Conservation (phyloP, 1,284 basidiomycete species). For the Rhodofomes roseus region DNA sequence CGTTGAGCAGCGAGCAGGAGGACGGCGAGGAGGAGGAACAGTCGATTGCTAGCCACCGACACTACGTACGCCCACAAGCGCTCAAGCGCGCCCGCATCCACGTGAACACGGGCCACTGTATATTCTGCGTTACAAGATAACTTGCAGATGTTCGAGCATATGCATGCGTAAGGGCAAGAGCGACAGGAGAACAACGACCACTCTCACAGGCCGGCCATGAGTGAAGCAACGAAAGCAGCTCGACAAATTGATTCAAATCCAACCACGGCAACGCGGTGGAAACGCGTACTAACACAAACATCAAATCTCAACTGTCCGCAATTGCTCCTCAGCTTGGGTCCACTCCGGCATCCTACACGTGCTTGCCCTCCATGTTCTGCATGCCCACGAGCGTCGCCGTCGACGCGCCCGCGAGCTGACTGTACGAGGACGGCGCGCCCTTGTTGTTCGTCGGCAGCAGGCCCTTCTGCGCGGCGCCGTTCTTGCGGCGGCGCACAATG, state of each 20-base stretch:
- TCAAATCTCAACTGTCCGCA: background rate
- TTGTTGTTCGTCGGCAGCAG: constrained; percentile 4
- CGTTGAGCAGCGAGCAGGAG: background rate
- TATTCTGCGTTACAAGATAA: no score
- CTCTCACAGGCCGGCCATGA: no score
- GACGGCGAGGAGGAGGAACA: background rate
- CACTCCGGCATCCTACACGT: background rate
- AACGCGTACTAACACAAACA: background rate
- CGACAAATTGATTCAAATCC: background rate
- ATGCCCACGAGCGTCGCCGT: constrained; percentile 7
- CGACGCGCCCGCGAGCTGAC: constrained; percentile 12
- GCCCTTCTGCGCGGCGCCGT: constrained; percentile 11
- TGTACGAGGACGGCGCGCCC: constrained; percentile 11
- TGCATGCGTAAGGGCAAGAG: no score
- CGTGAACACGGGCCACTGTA: no score
- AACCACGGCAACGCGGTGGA: background rate
- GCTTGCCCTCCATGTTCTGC: constrained; percentile 2
- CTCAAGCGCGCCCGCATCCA: no score
- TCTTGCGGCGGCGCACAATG: constrained; percentile 30
- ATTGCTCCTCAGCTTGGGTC: background rate
- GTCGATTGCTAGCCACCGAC: no score
- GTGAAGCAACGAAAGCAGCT: background rate
- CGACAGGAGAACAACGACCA: no score
- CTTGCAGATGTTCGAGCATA: no score
- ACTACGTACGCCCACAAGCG: no score